Conservation (phyloP, 768 basidiomycete genomes). For the Dentipellis fragilis region DNA sequence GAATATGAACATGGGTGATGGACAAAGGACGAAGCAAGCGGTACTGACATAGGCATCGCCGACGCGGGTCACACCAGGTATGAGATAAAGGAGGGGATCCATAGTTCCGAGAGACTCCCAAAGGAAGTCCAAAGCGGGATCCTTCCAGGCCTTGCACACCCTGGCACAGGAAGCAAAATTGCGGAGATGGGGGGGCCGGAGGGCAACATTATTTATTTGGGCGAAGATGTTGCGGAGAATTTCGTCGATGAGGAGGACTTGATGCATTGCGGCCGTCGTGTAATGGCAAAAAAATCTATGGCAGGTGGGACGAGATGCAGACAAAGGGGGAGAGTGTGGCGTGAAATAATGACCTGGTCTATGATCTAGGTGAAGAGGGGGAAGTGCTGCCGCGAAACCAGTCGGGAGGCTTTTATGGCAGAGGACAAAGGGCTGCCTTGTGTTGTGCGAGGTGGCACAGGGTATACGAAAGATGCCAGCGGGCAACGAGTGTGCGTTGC, state of each 20-base stretch:
- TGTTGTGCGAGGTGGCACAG: not conserved
- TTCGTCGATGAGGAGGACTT: constrained; percentile 14
- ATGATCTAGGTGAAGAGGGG: not conserved
- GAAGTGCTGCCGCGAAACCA: not conserved
- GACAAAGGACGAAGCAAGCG: not conserved
- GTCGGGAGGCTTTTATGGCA: not conserved
- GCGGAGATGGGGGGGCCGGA: constrained; percentile 2
- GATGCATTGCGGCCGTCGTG: constrained; percentile 7
- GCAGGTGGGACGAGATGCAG: not conserved
- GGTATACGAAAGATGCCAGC: not conserved
- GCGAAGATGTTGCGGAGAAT: constrained; percentile 12
- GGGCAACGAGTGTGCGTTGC: not conserved
- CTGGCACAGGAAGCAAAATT: constrained; percentile 11
- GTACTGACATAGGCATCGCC: not conserved
- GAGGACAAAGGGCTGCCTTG: not conserved
- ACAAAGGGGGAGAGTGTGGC: not conserved
- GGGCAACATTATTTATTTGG: constrained; percentile 7
- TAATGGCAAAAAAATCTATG: not conserved
- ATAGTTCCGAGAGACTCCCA: constrained; percentile 12
- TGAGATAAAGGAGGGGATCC: constrained; percentile 12
- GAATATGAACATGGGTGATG: not conserved
- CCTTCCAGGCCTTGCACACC: constrained; percentile 14
- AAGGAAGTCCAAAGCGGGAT: constrained; percentile 12
- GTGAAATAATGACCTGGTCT: not conserved
- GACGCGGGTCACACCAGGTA: constrained; percentile 6